These are phyloP conservation scores for Orbilia javanica DNA, from an alignment of 2,329 filamentous ascomycete species.

Conservation along the genomic window DNA sequence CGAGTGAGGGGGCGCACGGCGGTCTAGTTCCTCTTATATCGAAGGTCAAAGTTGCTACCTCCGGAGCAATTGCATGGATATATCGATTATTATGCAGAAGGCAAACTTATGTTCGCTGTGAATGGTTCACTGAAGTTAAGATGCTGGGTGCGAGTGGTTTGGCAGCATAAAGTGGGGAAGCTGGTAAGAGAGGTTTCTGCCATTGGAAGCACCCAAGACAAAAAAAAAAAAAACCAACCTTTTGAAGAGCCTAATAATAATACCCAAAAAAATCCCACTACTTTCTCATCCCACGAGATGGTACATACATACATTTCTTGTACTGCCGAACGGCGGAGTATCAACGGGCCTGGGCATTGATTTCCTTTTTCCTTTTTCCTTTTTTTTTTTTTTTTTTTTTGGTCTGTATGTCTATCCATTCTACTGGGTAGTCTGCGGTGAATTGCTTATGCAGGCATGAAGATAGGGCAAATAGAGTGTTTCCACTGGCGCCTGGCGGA, in stretches of 20 bases:
- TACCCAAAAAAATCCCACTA: slow-evolving; percentile 46
- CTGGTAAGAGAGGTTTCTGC: slow-evolving; percentile 35
- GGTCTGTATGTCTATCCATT: slow-evolving; percentile 32
- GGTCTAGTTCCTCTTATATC: slow-evolving; percentile 53
- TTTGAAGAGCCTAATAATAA: slow-evolving; percentile 56
- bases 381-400: neutral
- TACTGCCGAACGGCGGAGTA: slow-evolving; percentile 43
- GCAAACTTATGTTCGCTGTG: slow-evolving; percentile 39
- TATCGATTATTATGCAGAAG: slow-evolving; percentile 46
- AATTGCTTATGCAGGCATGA: slow-evolving; percentile 56
- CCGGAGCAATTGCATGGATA: slow-evolving; percentile 57
- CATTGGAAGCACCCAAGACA: slow-evolving; percentile 27
- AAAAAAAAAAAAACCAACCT: slow-evolving; percentile 51
- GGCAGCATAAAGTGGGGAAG: slow-evolving; percentile 47
- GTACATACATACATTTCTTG: slow-evolving; percentile 40
- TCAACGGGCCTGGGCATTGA: slow-evolving; percentile 41
- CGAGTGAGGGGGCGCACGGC: slow-evolving; percentile 36
- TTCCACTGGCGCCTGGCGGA: slow-evolving; percentile 55
- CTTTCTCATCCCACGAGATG: slow-evolving; percentile 51
- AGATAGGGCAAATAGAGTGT: slow-evolving; percentile 58
- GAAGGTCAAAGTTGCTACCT: slow-evolving; percentile 51
- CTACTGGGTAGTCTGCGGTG: slow-evolving; percentile 47
- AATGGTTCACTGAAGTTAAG: slow-evolving; percentile 49
- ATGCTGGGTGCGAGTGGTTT: slow-evolving; percentile 50
- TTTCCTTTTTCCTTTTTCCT: neutral